These are phyloP conservation scores for Kurtzmaniella cleridarum DNA, from an alignment of 805 yeast species.

Conservation along the genomic window DNA sequence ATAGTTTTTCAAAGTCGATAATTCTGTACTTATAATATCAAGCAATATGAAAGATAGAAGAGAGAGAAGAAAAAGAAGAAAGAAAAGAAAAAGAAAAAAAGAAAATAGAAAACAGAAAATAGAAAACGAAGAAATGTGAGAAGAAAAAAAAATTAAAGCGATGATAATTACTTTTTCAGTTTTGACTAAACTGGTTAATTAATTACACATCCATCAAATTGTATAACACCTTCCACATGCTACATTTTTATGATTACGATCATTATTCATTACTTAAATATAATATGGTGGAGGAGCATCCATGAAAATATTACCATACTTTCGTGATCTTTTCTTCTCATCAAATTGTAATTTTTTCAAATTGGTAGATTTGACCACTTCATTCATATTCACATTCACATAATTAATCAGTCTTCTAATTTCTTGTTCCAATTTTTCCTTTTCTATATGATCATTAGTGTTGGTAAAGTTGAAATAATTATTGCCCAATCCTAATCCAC, in stretches of 20 bases:
- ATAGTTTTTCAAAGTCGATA: no score
- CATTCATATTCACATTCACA: conserved; percentile 25
- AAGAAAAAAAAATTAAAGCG: neutral
- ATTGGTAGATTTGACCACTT: conserved; percentile 14
- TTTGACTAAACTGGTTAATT: no score
- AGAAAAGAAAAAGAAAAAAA: neutral
- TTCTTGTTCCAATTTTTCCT: conserved; percentile 13
- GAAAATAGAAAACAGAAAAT: neutral
- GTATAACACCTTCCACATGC: neutral
- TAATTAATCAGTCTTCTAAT: conserved; percentile 16
- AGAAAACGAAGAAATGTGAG: neutral
- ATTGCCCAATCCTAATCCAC: conserved; percentile 37
- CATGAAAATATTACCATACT: neutral
- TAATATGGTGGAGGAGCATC: conserved; percentile 25
- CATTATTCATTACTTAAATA: conserved; percentile 4
- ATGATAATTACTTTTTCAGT: no score
- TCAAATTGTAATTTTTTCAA: conserved; percentile 12
- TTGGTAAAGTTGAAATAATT: conserved; percentile 27
- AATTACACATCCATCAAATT: no score
- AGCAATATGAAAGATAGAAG: neutral
- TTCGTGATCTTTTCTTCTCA: conserved; percentile 2
- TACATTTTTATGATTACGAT: neutral
- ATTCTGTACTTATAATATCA: neutral
- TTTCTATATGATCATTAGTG: conserved; percentile 19
- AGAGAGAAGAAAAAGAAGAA: neutral